Percentiles rank a stretch among this genome's conserved stretches.
Conservation (phyloP, 192 early-diverging fungal genomes). For the Pecoramyces ruminantium region DNA sequence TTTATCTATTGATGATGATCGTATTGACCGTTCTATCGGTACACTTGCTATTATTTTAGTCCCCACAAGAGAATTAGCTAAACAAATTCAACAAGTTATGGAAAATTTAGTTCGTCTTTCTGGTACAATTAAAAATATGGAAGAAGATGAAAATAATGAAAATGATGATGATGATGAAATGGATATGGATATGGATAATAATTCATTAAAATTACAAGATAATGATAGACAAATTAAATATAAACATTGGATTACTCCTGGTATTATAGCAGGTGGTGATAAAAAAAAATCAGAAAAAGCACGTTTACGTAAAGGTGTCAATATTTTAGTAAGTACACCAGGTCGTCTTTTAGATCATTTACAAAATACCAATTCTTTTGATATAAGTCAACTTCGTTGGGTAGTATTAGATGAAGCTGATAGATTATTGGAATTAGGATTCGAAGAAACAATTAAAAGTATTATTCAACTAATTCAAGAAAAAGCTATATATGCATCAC, state of each 20-base stretch:
- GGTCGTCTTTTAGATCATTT: slow-evolving; percentile 84
- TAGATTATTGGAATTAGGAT: slow-evolving; percentile 86
- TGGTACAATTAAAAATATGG: background rate
- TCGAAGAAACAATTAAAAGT: slow-evolving; percentile 39
- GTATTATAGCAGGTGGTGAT: slow-evolving; percentile 66
- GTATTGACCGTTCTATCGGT: slow-evolving; percentile 58
- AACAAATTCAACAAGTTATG: slow-evolving; percentile 74
- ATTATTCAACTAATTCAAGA: slow-evolving; percentile 29
- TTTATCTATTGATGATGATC: slow-evolving; percentile 39
- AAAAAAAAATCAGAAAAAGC: slow-evolving; percentile 67
- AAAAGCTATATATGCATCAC: background rate
- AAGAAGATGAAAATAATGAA: background rate
- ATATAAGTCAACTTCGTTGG: slow-evolving; percentile 75
- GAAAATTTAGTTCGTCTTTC: slow-evolving; percentile 34
- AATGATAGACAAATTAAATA: background rate
- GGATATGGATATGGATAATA: background rate
- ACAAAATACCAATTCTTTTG: slow-evolving; percentile 68
- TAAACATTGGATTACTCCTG: slow-evolving; percentile 66
- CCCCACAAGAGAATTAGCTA: slow-evolving; percentile 94
- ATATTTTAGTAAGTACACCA: slow-evolving; percentile 83
- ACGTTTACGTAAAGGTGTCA: slow-evolving; percentile 63
- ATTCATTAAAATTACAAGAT: background rate
- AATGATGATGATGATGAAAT: background rate
- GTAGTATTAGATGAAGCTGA: slow-evolving; percentile 96
- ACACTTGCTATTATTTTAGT: slow-evolving; percentile 82